A percentile compares a stretch with the other conserved stretches of the same genome.
phyloP scores from a whole-genome alignment of 306 rosid genomes.

The Quercus agrifolia region DNA sequence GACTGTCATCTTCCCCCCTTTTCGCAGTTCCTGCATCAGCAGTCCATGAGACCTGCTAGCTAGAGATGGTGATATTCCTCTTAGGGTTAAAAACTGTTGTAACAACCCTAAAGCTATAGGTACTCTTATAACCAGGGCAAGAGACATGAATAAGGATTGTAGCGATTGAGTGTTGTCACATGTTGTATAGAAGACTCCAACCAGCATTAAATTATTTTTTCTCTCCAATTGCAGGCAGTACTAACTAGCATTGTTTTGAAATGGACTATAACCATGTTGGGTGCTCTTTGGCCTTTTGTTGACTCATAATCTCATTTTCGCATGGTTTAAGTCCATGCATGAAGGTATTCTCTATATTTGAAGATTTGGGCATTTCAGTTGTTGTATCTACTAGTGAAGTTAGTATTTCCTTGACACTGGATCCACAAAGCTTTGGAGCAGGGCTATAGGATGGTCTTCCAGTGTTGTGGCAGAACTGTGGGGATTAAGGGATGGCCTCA shows the following conservation, averaged over 20 bases:
- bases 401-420: slow-evolving; percentile 80
- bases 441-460: slow-evolving; percentile 21
- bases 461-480: too few species aligned
- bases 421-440: slow-evolving; percentile 88
- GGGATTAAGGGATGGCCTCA: too few species aligned
- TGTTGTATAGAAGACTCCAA: slow-evolving; percentile 12
- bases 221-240: slow-evolving; percentile 59
- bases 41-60: slow-evolving; percentile 91
- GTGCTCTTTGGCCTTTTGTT: not conserved
- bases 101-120: slow-evolving; percentile 92
- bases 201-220: slow-evolving; percentile 7
- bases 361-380: slow-evolving; percentile 79
- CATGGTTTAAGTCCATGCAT: not conserved
- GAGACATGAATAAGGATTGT: slow-evolving; percentile 89
- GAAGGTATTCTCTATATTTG: slow-evolving; percentile 86
- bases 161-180: slow-evolving; percentile 6
- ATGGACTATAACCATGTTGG: slow-evolving; percentile 77
- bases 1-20: not conserved
- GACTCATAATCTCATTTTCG: slow-evolving; percentile 10
- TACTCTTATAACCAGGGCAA: slow-evolving; percentile 74
- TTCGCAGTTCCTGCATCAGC: slow-evolving; percentile 90
- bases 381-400: slow-evolving; percentile 87
- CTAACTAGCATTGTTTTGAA: slow-evolving; percentile 92
- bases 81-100: slow-evolving; percentile 88
- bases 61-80: slow-evolving; percentile 91